phyloP scores from a whole-genome alignment of 306 rosid genomes.

The Dalbergia cochinchinensis region DNA sequence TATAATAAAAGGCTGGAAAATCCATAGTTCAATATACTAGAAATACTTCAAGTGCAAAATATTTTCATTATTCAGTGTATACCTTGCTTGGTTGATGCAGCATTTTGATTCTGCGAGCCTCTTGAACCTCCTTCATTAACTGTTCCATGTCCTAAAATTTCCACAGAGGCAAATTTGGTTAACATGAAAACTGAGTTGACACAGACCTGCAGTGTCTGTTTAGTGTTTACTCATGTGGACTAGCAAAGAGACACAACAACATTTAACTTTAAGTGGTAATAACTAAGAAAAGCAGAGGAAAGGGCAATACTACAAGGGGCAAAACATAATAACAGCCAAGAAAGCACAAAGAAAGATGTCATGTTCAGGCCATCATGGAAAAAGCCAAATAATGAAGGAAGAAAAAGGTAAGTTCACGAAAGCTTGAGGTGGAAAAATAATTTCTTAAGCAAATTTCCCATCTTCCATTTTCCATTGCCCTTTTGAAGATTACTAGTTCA shows the following conservation, averaged over 20 bases:
- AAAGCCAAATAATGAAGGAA: background rate
- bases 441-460: background rate
- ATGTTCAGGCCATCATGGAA: background rate
- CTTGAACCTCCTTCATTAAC: conserved; percentile 98
- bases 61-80: conserved; percentile 32
- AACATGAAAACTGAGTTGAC: conserved; percentile 25
- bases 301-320: background rate
- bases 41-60: background rate
- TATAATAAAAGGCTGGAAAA: background rate
- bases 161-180: conserved; percentile 31
- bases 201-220: conserved; percentile 17
- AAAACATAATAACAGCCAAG: conserved; percentile 28
- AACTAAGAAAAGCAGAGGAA: conserved; percentile 14
- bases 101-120: conserved; percentile 98
- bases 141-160: conserved; percentile 84
- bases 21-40: background rate
- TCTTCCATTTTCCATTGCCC: background rate
- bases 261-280: conserved; percentile 7
- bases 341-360: background rate
- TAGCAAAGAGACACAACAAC: conserved; percentile 26
- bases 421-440: conserved; percentile 18
- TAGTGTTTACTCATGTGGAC: conserved; percentile 1
- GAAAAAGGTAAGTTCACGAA: background rate
- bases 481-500: too few relatives aligned
- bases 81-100: conserved; percentile 99